Evolutionary conservation across 192 early-diverging fungal genomes (phyloP), one percentile per base, ranked within the genome.

Genomic region (Linderina pennispora): DNA sequence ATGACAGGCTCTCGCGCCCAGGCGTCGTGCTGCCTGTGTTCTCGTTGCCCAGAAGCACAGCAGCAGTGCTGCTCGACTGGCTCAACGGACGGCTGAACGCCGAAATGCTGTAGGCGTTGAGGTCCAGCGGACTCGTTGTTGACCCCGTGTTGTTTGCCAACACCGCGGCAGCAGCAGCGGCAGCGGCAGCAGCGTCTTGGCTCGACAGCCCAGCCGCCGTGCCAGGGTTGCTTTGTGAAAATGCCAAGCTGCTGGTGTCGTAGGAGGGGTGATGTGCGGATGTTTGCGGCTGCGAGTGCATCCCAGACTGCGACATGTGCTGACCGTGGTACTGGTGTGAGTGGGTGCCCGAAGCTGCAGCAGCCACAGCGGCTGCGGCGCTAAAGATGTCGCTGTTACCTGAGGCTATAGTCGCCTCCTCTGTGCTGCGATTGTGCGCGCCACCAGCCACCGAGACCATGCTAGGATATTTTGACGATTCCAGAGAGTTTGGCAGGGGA

Each of bases 81-180:
- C 43, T 51, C 2, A 72, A 53, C 33, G 68, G 68, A 2, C 68
- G 52, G 23, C 62, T 72, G 26, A 72, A 58, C 11, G 68, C 61
- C 31, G 68, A 72, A n/a, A 72, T 56, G 24, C 62, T 72, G 42
- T 72, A 71, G 1, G 67, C 36, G 31, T 53, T 60, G 39, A 65
- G 14, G 23, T 72, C 68, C 8, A 58, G 49, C 16, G 46, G 37
- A n/a, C 43, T 62, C 14, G 32, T 20, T 19, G 28, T 32, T 4
- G 56, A 19, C 22, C 38, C 48, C 21, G 25, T 20, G 7, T 45
- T 43, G n/a, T 31, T 24, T 3, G 41, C 35, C 13, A 54, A 28
- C 0, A 43, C 52, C 22, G 35, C 33, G 4, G 45, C 45, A 1
- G 45, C 35, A 2, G 21, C 45, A 24, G 21, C 35, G 7, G 52